Evolutionary conservation across 257 asterid genomes (phyloP).

Genomic region (Orobanche coerulescens): DNA sequence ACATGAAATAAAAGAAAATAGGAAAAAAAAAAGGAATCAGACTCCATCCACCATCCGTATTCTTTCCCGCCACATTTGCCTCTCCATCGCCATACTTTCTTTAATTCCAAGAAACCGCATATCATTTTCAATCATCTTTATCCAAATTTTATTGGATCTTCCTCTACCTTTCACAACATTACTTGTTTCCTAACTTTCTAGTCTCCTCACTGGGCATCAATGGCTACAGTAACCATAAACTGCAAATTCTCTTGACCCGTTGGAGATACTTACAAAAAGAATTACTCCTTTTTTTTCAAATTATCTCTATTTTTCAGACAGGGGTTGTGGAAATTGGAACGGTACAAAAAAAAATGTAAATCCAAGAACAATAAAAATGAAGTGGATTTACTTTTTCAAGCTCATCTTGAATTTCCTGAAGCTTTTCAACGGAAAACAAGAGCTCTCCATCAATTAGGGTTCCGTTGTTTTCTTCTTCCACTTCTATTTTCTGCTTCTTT

Average conservation of each 20-base stretch:
- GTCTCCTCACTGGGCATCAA: too few species aligned
- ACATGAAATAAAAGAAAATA: too few species aligned
- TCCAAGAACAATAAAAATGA: not conserved
- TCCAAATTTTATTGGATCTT: too few species aligned
- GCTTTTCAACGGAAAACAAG: constrained; percentile 56
- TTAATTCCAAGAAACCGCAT: too few species aligned
- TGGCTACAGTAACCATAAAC: not conserved
- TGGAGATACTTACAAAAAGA: not conserved
- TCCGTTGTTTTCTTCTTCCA: constrained; percentile 38
- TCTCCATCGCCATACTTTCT: too few species aligned
- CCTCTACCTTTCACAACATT: too few species aligned
- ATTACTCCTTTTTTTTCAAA: not conserved
- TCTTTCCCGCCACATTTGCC: too few species aligned
- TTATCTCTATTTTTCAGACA: not conserved
- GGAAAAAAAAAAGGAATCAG: too few species aligned
- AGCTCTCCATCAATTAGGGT: constrained; percentile 42
- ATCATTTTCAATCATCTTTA: too few species aligned
- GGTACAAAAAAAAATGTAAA: not conserved
- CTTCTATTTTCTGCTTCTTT: constrained; percentile 59
- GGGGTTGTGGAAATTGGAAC: not conserved
- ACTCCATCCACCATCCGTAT: too few species aligned
- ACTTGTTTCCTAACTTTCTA: too few species aligned
- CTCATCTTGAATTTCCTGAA: constrained; percentile 83
- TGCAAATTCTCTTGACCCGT: not conserved
- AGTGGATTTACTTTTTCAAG: constrained; percentile 53